Evolutionary conservation across 2,329 filamentous ascomycete species (phyloP), one percentile per base, ranked within the genome.

Genomic region (Phaeosphaeriaceae sp.): DNA sequence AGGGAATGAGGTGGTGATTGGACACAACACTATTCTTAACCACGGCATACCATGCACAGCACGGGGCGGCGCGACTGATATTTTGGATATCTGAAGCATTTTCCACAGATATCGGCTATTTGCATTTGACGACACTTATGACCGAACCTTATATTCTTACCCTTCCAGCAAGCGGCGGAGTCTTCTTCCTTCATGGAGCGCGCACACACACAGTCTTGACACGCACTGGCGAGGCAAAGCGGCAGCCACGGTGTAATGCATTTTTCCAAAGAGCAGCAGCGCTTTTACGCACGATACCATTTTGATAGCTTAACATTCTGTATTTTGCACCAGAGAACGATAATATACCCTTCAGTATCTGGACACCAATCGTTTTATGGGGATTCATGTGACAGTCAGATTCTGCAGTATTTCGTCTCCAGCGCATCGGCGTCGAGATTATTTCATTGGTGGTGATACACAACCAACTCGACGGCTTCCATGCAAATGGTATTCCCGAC

Each of bases 271-370:
- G 55, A 54, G 64, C 70, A 66, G 58, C 64, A 66, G 60, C 66
- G 63, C 66, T 72, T 67, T 55, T 60, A 65, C 66, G 72, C 72
- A 73, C 67, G 74, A 77, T 77, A 76, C 73, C 75, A 75, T 68
- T 69, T 49, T 70, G 63, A 75, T 70, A 75, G 67, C 62, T 58
- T 49, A 55, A 44, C 54, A 47, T 35, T 49, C 24, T 69, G 58
- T 67, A 64, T 66, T 69, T 30, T 58, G 61, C 63, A 60, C 46
- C 51, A 44, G 26, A 50, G 24, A 46, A 49, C 40, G 56, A 63
- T 64, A 68, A 49, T 64, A 47, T 35, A 40, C 30, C 30, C 30
- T 40, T 40, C 35, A 40, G 35, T n/a, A 17, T n/a, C 35, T 40
- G 35, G 35, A 40, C 35, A 40, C 17, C 15, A 40, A 40, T 40